Conservation (phyloP, 495 filamentous ascomycete genomes). For the Staphylotrichum longicolle region DNA sequence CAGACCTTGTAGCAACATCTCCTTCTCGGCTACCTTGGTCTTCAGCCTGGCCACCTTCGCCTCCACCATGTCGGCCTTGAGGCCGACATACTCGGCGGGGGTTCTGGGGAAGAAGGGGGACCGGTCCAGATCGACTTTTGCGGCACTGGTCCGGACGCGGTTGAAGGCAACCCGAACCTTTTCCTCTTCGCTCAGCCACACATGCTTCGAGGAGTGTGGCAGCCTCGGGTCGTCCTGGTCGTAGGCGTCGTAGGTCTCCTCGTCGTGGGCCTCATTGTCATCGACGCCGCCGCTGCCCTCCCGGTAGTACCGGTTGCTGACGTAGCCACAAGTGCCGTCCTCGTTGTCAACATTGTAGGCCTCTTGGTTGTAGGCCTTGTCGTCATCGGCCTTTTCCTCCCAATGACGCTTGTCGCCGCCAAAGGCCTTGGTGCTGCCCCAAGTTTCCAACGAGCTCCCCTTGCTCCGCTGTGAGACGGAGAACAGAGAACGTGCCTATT, state of each 20-base stretch:
- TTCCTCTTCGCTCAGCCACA: constrained; percentile 1
- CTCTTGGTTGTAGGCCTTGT: neutral
- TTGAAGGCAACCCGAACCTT: neutral
- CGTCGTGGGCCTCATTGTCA: neutral
- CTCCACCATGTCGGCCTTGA: constrained; percentile 2
- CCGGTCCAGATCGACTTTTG: constrained; percentile 1
- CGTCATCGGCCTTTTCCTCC: neutral
- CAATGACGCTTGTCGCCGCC: too few species aligned
- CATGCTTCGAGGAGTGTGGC: neutral
- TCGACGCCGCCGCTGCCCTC: neutral
- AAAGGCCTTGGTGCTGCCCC: neutral
- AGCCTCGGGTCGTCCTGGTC: neutral
- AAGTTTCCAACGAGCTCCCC: neutral
- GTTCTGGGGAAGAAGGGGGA: constrained; percentile 15
- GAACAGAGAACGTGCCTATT: neutral
- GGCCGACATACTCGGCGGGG: constrained; percentile 1
- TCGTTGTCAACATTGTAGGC: too few species aligned
- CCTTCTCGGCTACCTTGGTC: neutral
- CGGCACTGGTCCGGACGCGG: neutral
- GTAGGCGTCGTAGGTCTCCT: neutral
- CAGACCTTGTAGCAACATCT: neutral
- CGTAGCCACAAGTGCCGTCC: too few species aligned
- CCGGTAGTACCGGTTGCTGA: neutral
- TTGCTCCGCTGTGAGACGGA: neutral
- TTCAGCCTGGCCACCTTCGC: neutral